Evolutionary conservation across 371 early-diverging fungal species (phyloP), one percentile per base, ranked within the genome.

Genomic region (Actinomortierella wolfii): DNA sequence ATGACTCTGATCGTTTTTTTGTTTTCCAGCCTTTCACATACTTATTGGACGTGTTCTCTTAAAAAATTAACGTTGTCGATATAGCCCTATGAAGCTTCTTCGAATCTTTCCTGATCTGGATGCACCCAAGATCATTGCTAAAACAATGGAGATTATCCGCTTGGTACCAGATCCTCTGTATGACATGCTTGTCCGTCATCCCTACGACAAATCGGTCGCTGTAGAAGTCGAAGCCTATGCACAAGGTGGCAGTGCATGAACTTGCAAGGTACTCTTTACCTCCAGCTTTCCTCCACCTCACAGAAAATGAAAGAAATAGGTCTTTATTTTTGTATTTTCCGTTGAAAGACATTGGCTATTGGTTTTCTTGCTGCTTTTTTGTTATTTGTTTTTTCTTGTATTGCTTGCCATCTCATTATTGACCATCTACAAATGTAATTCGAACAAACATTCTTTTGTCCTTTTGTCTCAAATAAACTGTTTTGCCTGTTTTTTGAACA

Each of bases 21-120:
- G 9, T 25, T 49, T 23, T 6, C 6, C 25, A 7, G 15, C 3
- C 49, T 6, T 25, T 7, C 14, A 17, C 4, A 11, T 2, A 14
- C 21, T 45, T 18, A 2, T 44, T 41, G 43, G 39, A 17, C 0
- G 5, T 54, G 11, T 40, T 39, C 15, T 26, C 3, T 46, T 4
- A 39, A 3, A 14, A 17, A 39, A 46, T 56, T 28, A 3, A 21
- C 24, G 18, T 26, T 29, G 13, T 25, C n/a, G 40, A 24, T n/a
- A n/a, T 9, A 89, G 92, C 57, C 96, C 97, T 3, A 90, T 89
- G 81, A 87, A 87, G 54, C 76, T 93, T 9, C 78, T 95, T 24
- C 82, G 95, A 3, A 85, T 87, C 23, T 82, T 92, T 51, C 97
- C 97, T 2, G 85, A 88, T 14, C 76, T 97, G 28, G 70, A 91